Evolutionary conservation across 352 stramenopile genomes (phyloP), one percentile per base, ranked within the genome.

Genomic region (Phytophthora hybrid): DNA sequence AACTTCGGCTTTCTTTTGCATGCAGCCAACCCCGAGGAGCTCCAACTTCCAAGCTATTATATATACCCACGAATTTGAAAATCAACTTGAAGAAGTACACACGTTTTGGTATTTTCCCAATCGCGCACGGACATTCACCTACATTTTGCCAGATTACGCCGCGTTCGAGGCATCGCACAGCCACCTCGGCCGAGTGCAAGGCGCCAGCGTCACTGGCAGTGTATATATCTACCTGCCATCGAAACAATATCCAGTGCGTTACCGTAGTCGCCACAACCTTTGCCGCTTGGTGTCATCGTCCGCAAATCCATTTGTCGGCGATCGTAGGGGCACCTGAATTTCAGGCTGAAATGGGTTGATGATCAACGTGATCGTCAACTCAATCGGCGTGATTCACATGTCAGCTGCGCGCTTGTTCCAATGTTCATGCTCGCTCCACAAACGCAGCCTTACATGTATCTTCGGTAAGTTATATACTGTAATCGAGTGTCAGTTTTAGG

Each of bases 231-330:
- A 8, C 31, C 31, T 32, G 31, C 54, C 4, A n/a, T 29, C 37
- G 37, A 59, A 52, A 8, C 39, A 51, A 51, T 51, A 52, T 64
- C 39, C 37, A 63, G 63, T 16, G 44, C 29, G 31, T 71, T 71
- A 26, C 23, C 23, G 23, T 2, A 59, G 37, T 70, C 52, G 52
- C 37, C 16, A 14, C 59, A 67, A 49, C 46, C 21, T 18, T 63
- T 26, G 9, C 39, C 23, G 41, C 16, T 63, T 53, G 34, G 14
- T 4, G 19, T 65, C 32, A 55, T 34, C 23, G 59, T 66, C 49
- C 26, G 59, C 66, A 73, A 73, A 73, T 73, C 66, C 66, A 69
- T 19, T 63, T 63, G 59, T 69, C 39, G 59, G 31, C 34, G 59
- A 73, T 73, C 53, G 66, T 63, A 64, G 60, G 29, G 66, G 52